Evolutionary conservation across 2,329 filamentous ascomycete genomes (phyloP), one percentile per base, ranked within the genome.

Genomic region (Botryotinia calthae): DNA sequence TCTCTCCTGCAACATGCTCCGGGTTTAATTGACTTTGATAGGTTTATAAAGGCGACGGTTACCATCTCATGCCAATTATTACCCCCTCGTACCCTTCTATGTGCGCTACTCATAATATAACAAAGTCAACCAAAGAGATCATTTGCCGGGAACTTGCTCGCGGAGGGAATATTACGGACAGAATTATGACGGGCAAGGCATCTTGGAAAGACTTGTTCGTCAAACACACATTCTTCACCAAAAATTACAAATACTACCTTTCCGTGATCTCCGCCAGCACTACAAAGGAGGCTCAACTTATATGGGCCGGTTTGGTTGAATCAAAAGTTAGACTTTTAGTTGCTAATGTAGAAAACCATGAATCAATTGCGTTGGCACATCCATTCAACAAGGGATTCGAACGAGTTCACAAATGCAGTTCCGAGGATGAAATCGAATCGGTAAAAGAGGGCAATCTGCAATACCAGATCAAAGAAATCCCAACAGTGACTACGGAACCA

Each of bases 41-140:
- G 75, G 58, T 76, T 25, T 79, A 76, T 58, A 71, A 74, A 67
- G 75, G 64, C 44, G 96, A 98, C 82, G 88, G 89, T 61, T 93
- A 90, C 77, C 95, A 98, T 82, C 85, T 98, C 70, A 99, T 99
- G 96, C 96, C 96, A 42, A 93, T 99, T 82, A 98, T 99, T 79
- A 99, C 96, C 1, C 96, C 96, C 1, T 95, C 96, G 1, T 98
- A 98, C 81, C 96, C 96, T 4, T 97, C 94, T 67, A 98, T 98
- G 95, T 98, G 96, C 82, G 92, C 96, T 2, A 98, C 96, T 0
- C 96, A 97, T 84, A 98, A 97, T 79, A 91, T 99, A 74, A 95
- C 93, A 4, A 86, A 89, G 76, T 98, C 95, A 1, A 97, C 94
- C 2, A 93, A 94, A 84, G 85, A 88, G 10, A 89, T 98, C 67